Evolutionary conservation across 805 yeast genomes (phyloP), one percentile per base, ranked within the genome.

Genomic region (Kurtzmaniella cleridarum): DNA sequence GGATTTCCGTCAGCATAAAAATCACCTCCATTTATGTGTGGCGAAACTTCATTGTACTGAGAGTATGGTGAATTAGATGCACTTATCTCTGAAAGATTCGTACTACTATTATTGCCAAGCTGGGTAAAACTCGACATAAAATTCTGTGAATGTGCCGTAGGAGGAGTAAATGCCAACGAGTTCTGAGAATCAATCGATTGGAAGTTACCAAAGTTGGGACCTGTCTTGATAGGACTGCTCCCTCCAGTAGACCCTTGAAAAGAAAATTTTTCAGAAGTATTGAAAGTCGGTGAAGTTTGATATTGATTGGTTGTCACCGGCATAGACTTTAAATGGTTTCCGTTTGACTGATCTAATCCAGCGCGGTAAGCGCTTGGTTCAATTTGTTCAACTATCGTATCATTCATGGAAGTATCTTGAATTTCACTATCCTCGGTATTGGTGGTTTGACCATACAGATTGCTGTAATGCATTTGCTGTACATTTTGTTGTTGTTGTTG

Each of bases 71-170:
- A 53, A 38, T 51, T 53, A 34, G 50, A 44, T 43, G 51, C 55
- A 41, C 65, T 60, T 24, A 59, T 54, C 17, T 64, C 71, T 3
- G 68, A 60, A 32, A 68, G 49, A 41, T 68, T 66, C 9, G 71
- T 62, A 40, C 55, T 64, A 45, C 70, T 62, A 41, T 51, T 50
- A 46, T 68, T 68, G 46, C 59, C 60, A 44, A 68, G 51, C 39
- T 63, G 64, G 12, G 72, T 67, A 47, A 68, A 67, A n/a, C 49
- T 55, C 5, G 39, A 36, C 39, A 36, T 36, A 32, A 36, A 29
- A 33, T 36, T 17, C 15, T 36, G 24, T 3, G 40, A 18, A 31
- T 30, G 30, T 12, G 45, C 43, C 5, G 60, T 49, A 1, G 73
- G 73, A 3, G 74, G 74, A 38, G 59, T 62, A 45, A 66, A 68